Evolutionary conservation across 2,329 filamentous ascomycete species (phyloP).

Genomic region (Trichophyton verrucosum): DNA sequence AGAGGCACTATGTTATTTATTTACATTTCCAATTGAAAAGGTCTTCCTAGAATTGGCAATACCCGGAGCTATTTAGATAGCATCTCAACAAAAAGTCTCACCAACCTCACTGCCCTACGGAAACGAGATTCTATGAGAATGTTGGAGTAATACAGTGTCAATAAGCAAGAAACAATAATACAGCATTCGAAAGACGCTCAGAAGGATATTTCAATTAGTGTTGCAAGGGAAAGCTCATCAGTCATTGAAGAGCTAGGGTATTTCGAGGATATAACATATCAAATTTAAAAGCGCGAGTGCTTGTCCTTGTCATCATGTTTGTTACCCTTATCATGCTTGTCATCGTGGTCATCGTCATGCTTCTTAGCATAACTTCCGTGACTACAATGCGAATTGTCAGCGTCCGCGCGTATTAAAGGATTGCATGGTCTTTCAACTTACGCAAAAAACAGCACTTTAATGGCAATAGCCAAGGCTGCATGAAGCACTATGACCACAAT

Average conservation of each 20-base stretch:
- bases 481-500: conserved; percentile 75
- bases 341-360: conserved; percentile 23
- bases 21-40: conserved; percentile 4
- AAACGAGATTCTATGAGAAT: neutral
- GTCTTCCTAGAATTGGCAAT: neutral
- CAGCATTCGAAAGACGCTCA: neutral
- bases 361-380: conserved; percentile 52
- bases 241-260: neutral
- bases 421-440: conserved; percentile 25
- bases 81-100: neutral
- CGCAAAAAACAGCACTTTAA: conserved; percentile 95
- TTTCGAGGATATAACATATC: neutral
- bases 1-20: conserved; percentile 7
- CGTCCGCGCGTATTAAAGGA: conserved; percentile 3
- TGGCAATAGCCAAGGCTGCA: conserved; percentile 78
- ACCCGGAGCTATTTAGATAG: neutral
- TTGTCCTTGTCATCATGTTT: conserved; percentile 15
- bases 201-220: neutral
- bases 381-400: conserved; percentile 17
- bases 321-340: conserved; percentile 22
- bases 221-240: neutral
- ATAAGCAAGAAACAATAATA: neutral
- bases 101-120: neutral
- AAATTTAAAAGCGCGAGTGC: neutral
- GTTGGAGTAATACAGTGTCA: conserved; percentile 2